These are phyloP conservation scores for Sugiyamaella smithiae DNA, from an alignment of 805 yeast genomes.

Conservation along the genomic window DNA sequence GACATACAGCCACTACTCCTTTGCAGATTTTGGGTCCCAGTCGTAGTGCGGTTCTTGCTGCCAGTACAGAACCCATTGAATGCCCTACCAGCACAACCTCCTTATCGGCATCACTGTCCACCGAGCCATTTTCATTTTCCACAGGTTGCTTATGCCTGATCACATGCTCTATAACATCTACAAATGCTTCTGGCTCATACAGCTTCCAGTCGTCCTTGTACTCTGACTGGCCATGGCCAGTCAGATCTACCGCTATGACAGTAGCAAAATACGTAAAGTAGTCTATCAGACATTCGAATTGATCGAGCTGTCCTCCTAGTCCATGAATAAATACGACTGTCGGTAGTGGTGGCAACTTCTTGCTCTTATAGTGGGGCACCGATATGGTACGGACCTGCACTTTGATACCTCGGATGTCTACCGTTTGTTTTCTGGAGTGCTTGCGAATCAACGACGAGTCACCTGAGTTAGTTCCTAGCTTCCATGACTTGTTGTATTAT, in stretches of 20 bases:
- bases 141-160: slow-evolving; percentile 28
- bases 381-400: slow-evolving; percentile 21
- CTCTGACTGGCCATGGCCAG: slow-evolving; percentile 70
- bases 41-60: slow-evolving; percentile 43
- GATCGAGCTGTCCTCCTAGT: slow-evolving; percentile 84
- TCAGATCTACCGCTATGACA: slow-evolving; percentile 72
- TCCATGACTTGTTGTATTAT: too few relatives aligned
- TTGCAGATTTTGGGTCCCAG: slow-evolving; percentile 25
- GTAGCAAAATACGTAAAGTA: slow-evolving; percentile 60
- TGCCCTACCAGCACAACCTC: slow-evolving; percentile 55
- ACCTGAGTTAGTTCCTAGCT: too few relatives aligned
- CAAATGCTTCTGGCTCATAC: slow-evolving; percentile 41
- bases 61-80: slow-evolving; percentile 67
- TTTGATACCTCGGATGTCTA: background rate
- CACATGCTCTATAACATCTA: slow-evolving; percentile 38
- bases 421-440: slow-evolving; percentile 14
- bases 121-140: slow-evolving; percentile 29
- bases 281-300: slow-evolving; percentile 71
- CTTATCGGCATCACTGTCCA: slow-evolving; percentile 14
- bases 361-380: slow-evolving; percentile 30
- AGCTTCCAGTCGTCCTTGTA: slow-evolving; percentile 34
- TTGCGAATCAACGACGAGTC: slow-evolving; percentile 23
- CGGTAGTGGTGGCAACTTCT: slow-evolving; percentile 44
- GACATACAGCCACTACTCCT: slow-evolving; percentile 36
- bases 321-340: slow-evolving; percentile 76